Base-by-base conservation (phyloP, 371 early-diverging fungal genomes). In the Chytridium lagenaria region DNA sequence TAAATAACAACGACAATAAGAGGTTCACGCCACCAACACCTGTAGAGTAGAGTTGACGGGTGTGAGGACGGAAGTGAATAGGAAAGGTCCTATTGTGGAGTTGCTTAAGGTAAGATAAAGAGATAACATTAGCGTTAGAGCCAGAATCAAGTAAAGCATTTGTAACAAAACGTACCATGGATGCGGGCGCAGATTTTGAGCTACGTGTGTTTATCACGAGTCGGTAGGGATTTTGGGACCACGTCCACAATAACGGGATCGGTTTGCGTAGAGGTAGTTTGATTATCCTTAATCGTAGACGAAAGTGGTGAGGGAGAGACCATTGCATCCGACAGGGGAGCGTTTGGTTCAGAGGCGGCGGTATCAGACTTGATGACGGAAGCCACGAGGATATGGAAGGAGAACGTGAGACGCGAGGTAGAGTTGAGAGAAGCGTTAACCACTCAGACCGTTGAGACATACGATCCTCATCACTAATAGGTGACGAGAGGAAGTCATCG, bases 21-120 rank as follows among this genome's bases (percentile, higher is more conserved):
- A 12, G 66, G 44, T 30, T 12, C n/a, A 26, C 39, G 5, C 66
- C 66, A 44, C 66, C 66, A 66, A 66, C 44, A 44, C 66, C 66
- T 3, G 10, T 37, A 16, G 66, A 66, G 23, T 40, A 40, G 26
- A 15, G 10, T 12, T 15, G 10, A n/a, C 7, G 37, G 3, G 15
- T 5, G 26, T 12, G 26, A 33, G 44, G 66, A 34, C 10, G 16
- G 5, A 66, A 23, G 12, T 30, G 5, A 2, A 40, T 28, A 10
- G 5, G 5, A 37, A n/a, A 30, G 5, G 10, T 3, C 3, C 34
- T 26, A 40, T 2, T n/a, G 2, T 44, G 66, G 2, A 66, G 66
- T 15, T 10, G 3, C 40, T 66, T 22, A 3, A 66, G 40, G 44
- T 16, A 66, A 37, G 12, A 16, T 33, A 66, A 30, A 44, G 66